Base-by-base conservation (phyloP, 1,284 basidiomycete species). In the Malassezia obtusa region DNA sequence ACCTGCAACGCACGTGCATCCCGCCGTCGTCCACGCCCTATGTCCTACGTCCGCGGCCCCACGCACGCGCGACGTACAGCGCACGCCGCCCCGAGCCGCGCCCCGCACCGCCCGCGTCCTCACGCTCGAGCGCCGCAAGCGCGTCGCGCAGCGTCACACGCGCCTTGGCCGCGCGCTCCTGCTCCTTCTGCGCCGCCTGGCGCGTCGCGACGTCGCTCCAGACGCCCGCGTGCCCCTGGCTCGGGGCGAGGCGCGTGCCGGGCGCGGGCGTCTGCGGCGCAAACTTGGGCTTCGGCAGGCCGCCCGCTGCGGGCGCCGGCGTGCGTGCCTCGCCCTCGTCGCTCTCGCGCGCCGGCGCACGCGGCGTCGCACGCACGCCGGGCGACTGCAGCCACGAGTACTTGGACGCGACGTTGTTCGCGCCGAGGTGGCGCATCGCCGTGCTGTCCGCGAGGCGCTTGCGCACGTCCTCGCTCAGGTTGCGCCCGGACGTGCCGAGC, bases 381-480 rank as follows among this genome's bases (percentile, higher is more conserved):
- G 53, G 53, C 37, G 53, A 50, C 9, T 61, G 61, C 6, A 66
- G 57, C 64, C 66, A 64, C 8, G 66, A 56, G 38, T 67, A 66
- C 49, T 64, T 68, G 21, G 54, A 50, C 46, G 64, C 54, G 6
- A 60, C 58, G 33, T 28, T 56, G 33, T 56, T 56, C 11, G 60
- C 64, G 12, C 64, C 66, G 25, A 70, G 43, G 31, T 67, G 62
- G n/a, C 65, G 57, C 61, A 71, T 69, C 3, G 69, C 68, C 10
- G 70, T 73, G 46, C 67, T 71, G 49, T 73, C 65, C 2, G 70
- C 68, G 11, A 73, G 43, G 31, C 64, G 53, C 52, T 67, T 68
- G 12, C 66, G 62, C 41, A 71, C 64, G 28, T 71, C 70, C 41
- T 73, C 70, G 11, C 63, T 64, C 57, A 73, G 63, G 50, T 71